Base-by-base conservation (phyloP, 257 asterid genomes). In the Solanum etuberosum region DNA sequence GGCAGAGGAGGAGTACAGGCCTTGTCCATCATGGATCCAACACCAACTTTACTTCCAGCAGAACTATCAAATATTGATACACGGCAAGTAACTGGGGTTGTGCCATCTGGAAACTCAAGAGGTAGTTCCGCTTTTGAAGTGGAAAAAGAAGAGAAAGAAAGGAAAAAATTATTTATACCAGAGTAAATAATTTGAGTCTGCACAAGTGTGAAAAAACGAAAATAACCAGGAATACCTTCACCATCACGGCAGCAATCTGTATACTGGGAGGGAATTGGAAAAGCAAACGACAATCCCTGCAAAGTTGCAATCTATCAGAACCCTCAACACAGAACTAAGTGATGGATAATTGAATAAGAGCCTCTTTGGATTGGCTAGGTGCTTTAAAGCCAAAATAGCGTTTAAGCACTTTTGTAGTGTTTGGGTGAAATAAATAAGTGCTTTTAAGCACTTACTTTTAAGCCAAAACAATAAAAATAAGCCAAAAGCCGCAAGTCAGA, bases 81-180 rank as follows among this genome's bases (percentile, higher is more conserved):
- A 35, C 97, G 96, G 89, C 98, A 95, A 40, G 98, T 90, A 82
- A 94, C 98, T 9, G 98, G 98, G 90, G 98, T 94, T 76, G 97
- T 94, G 86, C 98, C 98, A 89, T 95, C 98, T 15, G 98, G 97
- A 88, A 95, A 95, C 92, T 94, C 98, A 89, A 95, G 89, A 34
- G 98, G 98, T 73, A 94, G 93, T 90, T 93, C 97, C 71, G 98
- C 98, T 95, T 48, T 81, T 81, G 68, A 81, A 81, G 25, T 48
- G 85, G 85, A 20, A 81, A 48, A 38, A 81, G 67, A 80, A 78
- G 42, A 81, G 20, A 81, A 29, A 29, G 42, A 80, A 29, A 42
- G 25, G 37, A 51, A 72, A 67, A 31, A 34, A 43, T 37, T 83
- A 71, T 34, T 86, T 48, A 68, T 78, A 32, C 88, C 42, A 91